These are phyloP conservation scores for Plasmodium cynomolgi DNA, from an alignment of 169 alveolate species.

Conservation along the genomic window DNA sequence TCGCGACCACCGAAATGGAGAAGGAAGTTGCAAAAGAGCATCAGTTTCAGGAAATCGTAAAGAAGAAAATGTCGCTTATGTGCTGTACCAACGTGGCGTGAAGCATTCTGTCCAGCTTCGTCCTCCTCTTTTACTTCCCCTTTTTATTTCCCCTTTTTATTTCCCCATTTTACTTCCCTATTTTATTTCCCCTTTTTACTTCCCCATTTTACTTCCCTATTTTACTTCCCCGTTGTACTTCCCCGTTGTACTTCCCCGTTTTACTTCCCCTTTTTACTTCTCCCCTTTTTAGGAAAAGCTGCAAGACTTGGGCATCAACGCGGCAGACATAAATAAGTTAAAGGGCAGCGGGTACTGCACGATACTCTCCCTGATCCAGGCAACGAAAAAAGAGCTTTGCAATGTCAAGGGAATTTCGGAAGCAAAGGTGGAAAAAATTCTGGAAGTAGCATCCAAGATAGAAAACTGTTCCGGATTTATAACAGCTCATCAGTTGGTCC, in stretches of 20 bases:
- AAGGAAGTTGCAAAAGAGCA: slow-evolving; percentile 17
- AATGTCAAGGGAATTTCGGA: slow-evolving; percentile 95
- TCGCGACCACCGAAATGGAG: slow-evolving; percentile 11
- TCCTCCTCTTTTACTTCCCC: neutral
- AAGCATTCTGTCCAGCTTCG: neutral
- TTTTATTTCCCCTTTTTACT: neutral
- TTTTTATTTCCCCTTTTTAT: neutral
- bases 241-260: too few relatives aligned
- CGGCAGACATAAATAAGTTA: slow-evolving; percentile 92
- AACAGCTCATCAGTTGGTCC: slow-evolving; percentile 69
- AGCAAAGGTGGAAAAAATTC: slow-evolving; percentile 93
- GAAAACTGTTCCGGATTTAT: slow-evolving; percentile 75
- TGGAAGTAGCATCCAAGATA: slow-evolving; percentile 90
- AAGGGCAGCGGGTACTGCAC: slow-evolving; percentile 93
- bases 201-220: neutral
- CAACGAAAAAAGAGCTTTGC: slow-evolving; percentile 84
- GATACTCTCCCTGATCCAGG: slow-evolving; percentile 89
- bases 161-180: neutral
- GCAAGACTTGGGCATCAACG: slow-evolving; percentile 92
- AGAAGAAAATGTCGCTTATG: neutral
- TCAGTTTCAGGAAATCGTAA: slow-evolving; percentile 56
- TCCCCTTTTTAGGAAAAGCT: slow-evolving; percentile 81
- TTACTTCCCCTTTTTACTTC: too few relatives aligned
- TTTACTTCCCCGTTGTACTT: neutral
- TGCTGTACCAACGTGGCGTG: neutral